Evolutionary conservation across 164 flowering plant genomes (phyloP), one percentile per base, ranked within the genome.

Genomic region (Chimonanthus salicifolius): DNA sequence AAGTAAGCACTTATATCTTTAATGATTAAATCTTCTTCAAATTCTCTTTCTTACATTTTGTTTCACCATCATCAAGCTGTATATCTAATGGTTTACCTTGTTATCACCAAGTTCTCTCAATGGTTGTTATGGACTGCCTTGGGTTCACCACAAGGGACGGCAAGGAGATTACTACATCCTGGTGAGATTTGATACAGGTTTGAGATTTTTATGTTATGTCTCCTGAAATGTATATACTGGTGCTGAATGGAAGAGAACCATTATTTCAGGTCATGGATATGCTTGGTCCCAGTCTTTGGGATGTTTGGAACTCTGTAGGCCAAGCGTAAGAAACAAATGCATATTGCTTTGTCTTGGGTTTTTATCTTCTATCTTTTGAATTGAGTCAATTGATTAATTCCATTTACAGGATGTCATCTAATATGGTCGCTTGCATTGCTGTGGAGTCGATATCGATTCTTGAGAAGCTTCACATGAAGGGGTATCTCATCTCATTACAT

Each of bases 271-370:
- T 91, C 67, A 91, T 94, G 98, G 98, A 94, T 78, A 90, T 91
- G 78, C 92, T 94, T 64, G 98, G 98, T 6, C 97, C 97, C 6
- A 94, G 95, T 81, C 87, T 94, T 20, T 94, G 98, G 97, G 98
- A 91, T 84, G 90, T 91, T 51, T 91, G 98, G 98, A 91, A 94
- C 72, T 78, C 88, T 33, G 74, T 84, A 47, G 91, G 94, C 62
- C 94, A 93, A 72, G 84, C 94, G 98, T 93, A 88, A 87, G 90
- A 62, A 64, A 50, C 69, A 2, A 0, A 20, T 62, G 75, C 45
- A 47, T 71, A 47, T 67, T 70, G 66, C 33, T 60, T 70, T 13
- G n/a, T 33, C 33, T 33, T 33, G 33, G 33, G 33, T 33, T 7
- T 6, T 18, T 47, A 18, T 75, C 49, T 58, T 47, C 43, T 71